These are phyloP conservation scores for Endoconidiophora polonica DNA, from an alignment of 2,329 filamentous ascomycete genomes.

Conservation along the genomic window DNA sequence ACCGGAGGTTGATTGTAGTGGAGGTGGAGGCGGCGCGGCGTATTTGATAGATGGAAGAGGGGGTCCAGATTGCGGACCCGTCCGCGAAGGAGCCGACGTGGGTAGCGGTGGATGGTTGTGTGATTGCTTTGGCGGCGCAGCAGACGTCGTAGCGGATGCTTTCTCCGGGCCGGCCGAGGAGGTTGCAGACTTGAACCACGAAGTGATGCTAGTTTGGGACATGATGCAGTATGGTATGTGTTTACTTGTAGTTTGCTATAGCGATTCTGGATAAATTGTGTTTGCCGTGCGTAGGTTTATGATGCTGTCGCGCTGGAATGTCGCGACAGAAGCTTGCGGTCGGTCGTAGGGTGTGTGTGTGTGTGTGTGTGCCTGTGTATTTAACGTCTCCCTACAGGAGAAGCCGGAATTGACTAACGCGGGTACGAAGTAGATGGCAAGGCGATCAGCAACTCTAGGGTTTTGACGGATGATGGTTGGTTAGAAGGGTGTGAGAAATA, in stretches of 20 bases:
- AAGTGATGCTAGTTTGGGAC: conserved; percentile 42
- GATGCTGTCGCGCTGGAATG: not conserved
- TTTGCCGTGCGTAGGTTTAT: not conserved
- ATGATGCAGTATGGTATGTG: conserved; percentile 19
- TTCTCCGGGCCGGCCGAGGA: conserved; percentile 17
- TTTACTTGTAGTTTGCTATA: not conserved
- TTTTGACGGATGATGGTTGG: no score
- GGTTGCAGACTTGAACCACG: conserved; percentile 35
- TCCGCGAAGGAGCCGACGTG: conserved; percentile 8
- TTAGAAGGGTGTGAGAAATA: no score
- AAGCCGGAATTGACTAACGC: no score
- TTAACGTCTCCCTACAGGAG: no score
- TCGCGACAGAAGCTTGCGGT: no score
- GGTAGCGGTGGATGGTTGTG: conserved; percentile 2
- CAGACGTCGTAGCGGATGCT: conserved; percentile 17
- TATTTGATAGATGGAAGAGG: conserved; percentile 15
- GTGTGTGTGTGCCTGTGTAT: no score
- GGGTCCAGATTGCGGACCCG: conserved; percentile 7
- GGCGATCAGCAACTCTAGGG: no score
- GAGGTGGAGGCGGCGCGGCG: conserved; percentile 14
- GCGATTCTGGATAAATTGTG: not conserved
- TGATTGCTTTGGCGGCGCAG: conserved; percentile 13
- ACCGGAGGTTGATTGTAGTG: conserved; percentile 15
- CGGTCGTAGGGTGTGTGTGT: no score
- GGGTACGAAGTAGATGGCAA: no score